Evolutionary conservation across 2,329 filamentous ascomycete genomes (phyloP), one percentile per base, ranked within the genome.

Genomic region (Penicillium sp.): DNA sequence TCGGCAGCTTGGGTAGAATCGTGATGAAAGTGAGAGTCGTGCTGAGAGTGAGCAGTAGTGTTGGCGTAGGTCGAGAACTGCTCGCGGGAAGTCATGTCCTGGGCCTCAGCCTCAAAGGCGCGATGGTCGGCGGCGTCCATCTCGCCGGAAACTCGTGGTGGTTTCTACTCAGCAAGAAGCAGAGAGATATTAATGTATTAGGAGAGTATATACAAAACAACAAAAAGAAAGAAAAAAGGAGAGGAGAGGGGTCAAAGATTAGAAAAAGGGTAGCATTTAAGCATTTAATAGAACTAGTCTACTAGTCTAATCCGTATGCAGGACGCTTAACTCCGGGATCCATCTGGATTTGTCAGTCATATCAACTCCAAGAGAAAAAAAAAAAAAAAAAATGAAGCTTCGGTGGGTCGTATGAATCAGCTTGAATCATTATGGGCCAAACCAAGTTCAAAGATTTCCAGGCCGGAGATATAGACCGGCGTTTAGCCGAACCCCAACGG

Each of bases 331-430:
- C 18, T 37, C 35, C 35, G 35, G 10, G 39, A 39, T n/a, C 49
- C 44, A 42, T 42, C 2, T 43, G 46, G 46, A 52, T 54, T 49
- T 54, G 51, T 51, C 27, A 52, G 46, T 26, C 8, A 3, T 18
- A 13, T 10, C 14, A 32, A 6, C 6, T 32, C 18, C 31, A 2
- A 26, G 6, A 26, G 8, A 11, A 27, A 9, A 16, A 22, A 42
- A 22, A 42, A 20, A 20, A 20, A 3, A 20, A 9, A 32, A 38
- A 23, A 23, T 31, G 26, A 37, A 58, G 49, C 49, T 56, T 16
- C 26, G 28, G 51, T 58, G 56, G 56, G 49, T 35, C 41, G 22
- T 40, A 52, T 59, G 56, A 58, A 2, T 59, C 55, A 59, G 8
- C 36, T 10, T 56, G 53, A 57, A 35, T 57, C 52, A 51, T 8